Evolutionary conservation across 139 green algal species (phyloP).

Genomic region (Edaphochlamys debaryana): DNA sequence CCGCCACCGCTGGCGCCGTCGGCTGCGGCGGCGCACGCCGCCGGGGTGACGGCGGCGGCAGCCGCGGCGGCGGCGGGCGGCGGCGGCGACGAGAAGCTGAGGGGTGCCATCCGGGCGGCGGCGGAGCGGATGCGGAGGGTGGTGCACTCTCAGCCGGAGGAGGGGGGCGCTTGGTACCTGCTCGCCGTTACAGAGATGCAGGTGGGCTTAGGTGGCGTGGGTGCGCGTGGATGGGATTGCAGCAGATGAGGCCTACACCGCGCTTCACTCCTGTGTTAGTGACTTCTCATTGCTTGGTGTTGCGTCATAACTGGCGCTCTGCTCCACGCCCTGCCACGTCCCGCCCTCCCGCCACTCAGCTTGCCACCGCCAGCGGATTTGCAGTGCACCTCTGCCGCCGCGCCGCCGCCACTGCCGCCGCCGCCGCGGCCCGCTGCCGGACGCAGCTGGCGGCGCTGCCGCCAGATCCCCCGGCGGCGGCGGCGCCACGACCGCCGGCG

Average conservation of each 20-base stretch:
- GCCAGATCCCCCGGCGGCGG: not conserved
- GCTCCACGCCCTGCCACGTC: too few species aligned
- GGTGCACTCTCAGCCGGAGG: constrained; percentile 12
- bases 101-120: not conserved
- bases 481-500: not conserved
- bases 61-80: constrained; percentile 6
- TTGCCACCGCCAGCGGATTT: not conserved
- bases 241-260: too few species aligned
- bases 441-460: constrained; percentile 31
- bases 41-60: not conserved
- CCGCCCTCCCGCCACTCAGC: not conserved
- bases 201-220: not conserved
- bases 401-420: not conserved
- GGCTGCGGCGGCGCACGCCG: constrained; percentile 3
- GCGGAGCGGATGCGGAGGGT: constrained; percentile 18
- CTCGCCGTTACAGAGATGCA: constrained; percentile 15
- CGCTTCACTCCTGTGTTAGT: not conserved
- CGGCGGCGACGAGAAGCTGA: not conserved
- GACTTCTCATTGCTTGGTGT: not conserved
- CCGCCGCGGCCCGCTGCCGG: not conserved
- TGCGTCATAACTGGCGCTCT: too few species aligned
- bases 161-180: constrained; percentile 7
- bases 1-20: not conserved
- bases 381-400: not conserved
- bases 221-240: too few species aligned